phyloP scores from a whole-genome alignment of 179 eudicot genomes.

The Gypsophila paniculata region DNA sequence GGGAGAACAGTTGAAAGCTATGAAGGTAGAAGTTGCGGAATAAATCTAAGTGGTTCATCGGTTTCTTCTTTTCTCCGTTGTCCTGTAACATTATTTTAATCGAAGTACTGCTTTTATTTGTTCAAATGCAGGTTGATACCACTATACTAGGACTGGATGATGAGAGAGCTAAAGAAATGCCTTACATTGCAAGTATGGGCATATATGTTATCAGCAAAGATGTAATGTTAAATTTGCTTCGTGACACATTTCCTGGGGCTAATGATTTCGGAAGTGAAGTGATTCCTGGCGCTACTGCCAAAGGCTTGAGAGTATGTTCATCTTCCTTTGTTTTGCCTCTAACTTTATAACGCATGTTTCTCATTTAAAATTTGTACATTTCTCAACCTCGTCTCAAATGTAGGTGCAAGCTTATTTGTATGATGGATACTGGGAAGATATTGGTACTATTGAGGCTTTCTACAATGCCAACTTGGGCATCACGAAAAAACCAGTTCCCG shows the following conservation, averaged over 20 bases:
- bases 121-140: slow-evolving; percentile 69
- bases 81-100: not conserved
- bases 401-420: slow-evolving; percentile 96
- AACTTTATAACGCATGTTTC: not conserved
- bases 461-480: slow-evolving; percentile 95
- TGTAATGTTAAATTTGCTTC: slow-evolving; percentile 73
- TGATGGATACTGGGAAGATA: slow-evolving; percentile 99
- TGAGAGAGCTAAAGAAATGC: slow-evolving; percentile 96
- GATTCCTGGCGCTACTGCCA: slow-evolving; percentile 88
- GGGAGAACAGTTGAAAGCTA: slow-evolving; percentile 86
- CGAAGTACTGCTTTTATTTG: slow-evolving; percentile 11
- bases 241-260: slow-evolving; percentile 80
- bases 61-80: not conserved
- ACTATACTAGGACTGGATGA: slow-evolving; percentile 91
- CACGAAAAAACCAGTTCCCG: slow-evolving; percentile 91
- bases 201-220: slow-evolving; percentile 94
- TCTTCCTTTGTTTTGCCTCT: slow-evolving; percentile 1
- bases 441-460: slow-evolving; percentile 98
- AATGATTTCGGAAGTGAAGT: slow-evolving; percentile 99
- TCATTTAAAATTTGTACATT: not conserved
- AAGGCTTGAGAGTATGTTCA: slow-evolving; percentile 70
- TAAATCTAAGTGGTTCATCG: not conserved
- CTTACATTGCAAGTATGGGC: slow-evolving; percentile 97
- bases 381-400: slow-evolving; percentile 4
- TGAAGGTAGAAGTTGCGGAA: slow-evolving; percentile 53